Conservation (phyloP, 1,284 basidiomycete genomes). For the Schizopora paradoxa region DNA sequence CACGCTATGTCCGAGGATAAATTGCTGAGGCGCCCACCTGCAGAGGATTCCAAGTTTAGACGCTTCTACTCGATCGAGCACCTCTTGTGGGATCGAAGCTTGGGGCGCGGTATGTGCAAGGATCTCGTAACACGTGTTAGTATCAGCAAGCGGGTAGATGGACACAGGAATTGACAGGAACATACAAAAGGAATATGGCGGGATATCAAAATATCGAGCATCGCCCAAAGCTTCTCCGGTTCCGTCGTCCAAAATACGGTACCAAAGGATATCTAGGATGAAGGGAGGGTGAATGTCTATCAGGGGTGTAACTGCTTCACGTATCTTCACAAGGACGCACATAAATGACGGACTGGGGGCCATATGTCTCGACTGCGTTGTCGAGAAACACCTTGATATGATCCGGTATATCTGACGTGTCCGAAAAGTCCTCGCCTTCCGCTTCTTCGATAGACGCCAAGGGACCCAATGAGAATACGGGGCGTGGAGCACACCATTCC, state of each 20-base stretch:
- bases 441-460: too few relatives aligned
- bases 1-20: conserved; percentile 16
- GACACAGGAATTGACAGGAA: not conserved
- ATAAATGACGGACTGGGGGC: conserved; percentile 15
- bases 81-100: conserved; percentile 11
- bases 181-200: conserved; percentile 17
- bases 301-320: not conserved
- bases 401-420: not conserved
- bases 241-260: conserved; percentile 14
- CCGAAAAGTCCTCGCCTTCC: too few relatives aligned
- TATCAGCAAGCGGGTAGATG: not conserved
- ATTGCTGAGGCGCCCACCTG: conserved; percentile 18
- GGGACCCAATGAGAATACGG: conserved; percentile 4
- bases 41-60: conserved; percentile 13
- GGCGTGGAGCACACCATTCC: conserved; percentile 7
- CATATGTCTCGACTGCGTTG: conserved; percentile 9
- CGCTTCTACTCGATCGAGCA: conserved; percentile 8
- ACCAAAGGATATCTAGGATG: conserved; percentile 18
- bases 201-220: conserved; percentile 13
- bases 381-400: conserved; percentile 9
- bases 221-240: conserved; percentile 14
- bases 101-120: conserved; percentile 12
- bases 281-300: too few relatives aligned
- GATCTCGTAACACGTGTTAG: conserved; percentile 8
- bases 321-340: conserved; percentile 1